These are phyloP conservation scores for Starmerella ratchasimensis DNA, from an alignment of 805 yeast species.

Conservation along the genomic window DNA sequence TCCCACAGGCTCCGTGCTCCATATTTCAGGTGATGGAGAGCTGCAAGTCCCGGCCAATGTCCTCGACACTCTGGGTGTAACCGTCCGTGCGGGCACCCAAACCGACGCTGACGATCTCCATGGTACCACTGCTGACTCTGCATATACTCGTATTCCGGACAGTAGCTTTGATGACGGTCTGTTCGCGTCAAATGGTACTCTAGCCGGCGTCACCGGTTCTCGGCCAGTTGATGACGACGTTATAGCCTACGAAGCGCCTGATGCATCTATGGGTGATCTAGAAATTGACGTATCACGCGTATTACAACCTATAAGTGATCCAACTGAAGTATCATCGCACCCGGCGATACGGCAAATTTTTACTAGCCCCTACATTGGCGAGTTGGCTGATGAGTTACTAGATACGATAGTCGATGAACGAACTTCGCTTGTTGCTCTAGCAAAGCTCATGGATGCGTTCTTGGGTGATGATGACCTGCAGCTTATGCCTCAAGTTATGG, in stretches of 20 bases:
- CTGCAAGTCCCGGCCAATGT: too few species aligned
- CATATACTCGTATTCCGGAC: too few species aligned
- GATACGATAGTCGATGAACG: conserved; percentile 74
- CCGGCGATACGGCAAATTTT: conserved; percentile 57
- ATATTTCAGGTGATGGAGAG: too few species aligned
- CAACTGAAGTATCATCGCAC: conserved; percentile 63
- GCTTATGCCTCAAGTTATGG: conserved; percentile 14
- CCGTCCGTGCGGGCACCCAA: conserved; percentile 21
- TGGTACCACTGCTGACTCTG: conserved; percentile 22
- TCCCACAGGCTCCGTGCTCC: conserved; percentile 34
- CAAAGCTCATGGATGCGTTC: conserved; percentile 60
- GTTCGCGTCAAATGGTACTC: too few species aligned
- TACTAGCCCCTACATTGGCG: conserved; percentile 39
- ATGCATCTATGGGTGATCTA: conserved; percentile 33
- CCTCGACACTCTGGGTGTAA: conserved; percentile 27
- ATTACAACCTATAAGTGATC: conserved; percentile 65
- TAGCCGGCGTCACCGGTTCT: too few species aligned
- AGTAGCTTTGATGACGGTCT: too few species aligned
- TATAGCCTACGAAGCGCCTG: conserved; percentile 37
- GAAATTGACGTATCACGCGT: conserved; percentile 10
- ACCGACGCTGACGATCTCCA: conserved; percentile 17
- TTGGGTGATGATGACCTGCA: conserved; percentile 69
- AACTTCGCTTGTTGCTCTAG: conserved; percentile 53
- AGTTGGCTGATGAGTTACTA: conserved; percentile 58
- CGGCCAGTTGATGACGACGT: conserved; percentile 28